These are phyloP conservation scores for Boletus patriciae DNA, from an alignment of 768 basidiomycete species.

Conservation along the genomic window DNA sequence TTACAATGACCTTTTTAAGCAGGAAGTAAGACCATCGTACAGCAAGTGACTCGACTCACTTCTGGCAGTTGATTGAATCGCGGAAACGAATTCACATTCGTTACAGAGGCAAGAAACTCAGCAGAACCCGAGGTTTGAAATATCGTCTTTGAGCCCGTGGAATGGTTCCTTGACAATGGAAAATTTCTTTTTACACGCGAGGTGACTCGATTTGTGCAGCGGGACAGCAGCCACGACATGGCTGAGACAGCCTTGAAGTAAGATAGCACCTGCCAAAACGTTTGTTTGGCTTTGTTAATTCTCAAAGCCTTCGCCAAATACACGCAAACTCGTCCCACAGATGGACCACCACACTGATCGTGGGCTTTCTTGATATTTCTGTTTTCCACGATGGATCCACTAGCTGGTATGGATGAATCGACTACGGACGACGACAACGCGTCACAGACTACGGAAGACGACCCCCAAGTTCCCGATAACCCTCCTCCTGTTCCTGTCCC, in stretches of 20 bases:
- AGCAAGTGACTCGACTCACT: conserved; percentile 18
- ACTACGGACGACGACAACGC: conserved; percentile 61
- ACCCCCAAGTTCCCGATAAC: conserved; percentile 71
- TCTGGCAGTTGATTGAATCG: conserved; percentile 25
- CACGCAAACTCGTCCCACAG: conserved; percentile 18
- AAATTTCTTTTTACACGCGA: neutral
- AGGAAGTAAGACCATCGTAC: neutral
- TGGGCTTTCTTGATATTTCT: neutral
- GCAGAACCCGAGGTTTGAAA: conserved; percentile 29
- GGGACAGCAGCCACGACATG: conserved; percentile 18
- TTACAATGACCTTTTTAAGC: conserved; percentile 25
- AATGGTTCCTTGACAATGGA: conserved; percentile 9
- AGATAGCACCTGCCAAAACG: too few relatives aligned
- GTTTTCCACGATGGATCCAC: conserved; percentile 20
- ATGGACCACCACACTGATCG: neutral
- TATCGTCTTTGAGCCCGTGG: conserved; percentile 12
- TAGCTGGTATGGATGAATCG: conserved; percentile 40
- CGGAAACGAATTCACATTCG: conserved; percentile 17
- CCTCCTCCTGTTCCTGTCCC: conserved; percentile 43
- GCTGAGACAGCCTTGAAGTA: neutral
- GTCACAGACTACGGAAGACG: conserved; percentile 85
- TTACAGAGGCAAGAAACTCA: conserved; percentile 29
- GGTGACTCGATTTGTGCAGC: neutral
- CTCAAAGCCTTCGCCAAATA: conserved; percentile 26
- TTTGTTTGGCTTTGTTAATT: conserved; percentile 27